phyloP scores from a whole-genome alignment of 2,329 filamentous ascomycete species.

The Neobulgaria alba region DNA sequence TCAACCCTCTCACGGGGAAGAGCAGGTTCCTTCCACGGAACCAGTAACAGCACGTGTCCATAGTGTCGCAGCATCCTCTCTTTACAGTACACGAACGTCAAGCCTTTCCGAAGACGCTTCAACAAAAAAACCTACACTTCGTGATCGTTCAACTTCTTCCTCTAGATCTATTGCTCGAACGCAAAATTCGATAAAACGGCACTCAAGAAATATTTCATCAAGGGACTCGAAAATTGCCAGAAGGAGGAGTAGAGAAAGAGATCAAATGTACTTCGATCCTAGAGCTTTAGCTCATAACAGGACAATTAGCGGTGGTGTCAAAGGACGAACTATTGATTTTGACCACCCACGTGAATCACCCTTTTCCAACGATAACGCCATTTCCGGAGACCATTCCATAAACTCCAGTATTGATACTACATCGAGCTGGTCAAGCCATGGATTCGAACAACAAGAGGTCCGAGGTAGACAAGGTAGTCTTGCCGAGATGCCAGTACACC shows the following conservation, averaged over 20 bases:
- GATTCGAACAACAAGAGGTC: background rate
- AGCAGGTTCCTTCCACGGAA: background rate
- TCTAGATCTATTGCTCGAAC: too few relatives aligned
- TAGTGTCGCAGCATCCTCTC: slow-evolving; percentile 12
- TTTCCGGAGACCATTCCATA: slow-evolving; percentile 7
- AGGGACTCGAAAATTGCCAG: too few relatives aligned
- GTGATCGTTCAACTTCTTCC: too few relatives aligned
- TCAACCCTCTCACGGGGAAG: slow-evolving; percentile 1
- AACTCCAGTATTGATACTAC: too few relatives aligned
- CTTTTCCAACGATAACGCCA: slow-evolving; percentile 25
- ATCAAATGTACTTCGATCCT: slow-evolving; percentile 17
- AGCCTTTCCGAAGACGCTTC: too few relatives aligned
- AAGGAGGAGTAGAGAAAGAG: too few relatives aligned
- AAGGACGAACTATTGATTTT: slow-evolving; percentile 17
- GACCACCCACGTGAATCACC: slow-evolving; percentile 14
- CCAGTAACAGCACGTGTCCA: background rate
- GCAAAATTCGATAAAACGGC: too few relatives aligned
- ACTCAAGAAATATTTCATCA: too few relatives aligned
- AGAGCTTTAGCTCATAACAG: slow-evolving; percentile 8
- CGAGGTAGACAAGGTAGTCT: background rate
- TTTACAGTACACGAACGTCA: slow-evolving; percentile 13
- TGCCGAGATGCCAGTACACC: background rate
- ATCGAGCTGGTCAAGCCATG: background rate
- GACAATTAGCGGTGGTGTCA: slow-evolving; percentile 14
- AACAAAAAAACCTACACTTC: too few relatives aligned